phyloP scores from a whole-genome alignment of 2,329 filamentous ascomycete species.

The Apiospora sp. region DNA sequence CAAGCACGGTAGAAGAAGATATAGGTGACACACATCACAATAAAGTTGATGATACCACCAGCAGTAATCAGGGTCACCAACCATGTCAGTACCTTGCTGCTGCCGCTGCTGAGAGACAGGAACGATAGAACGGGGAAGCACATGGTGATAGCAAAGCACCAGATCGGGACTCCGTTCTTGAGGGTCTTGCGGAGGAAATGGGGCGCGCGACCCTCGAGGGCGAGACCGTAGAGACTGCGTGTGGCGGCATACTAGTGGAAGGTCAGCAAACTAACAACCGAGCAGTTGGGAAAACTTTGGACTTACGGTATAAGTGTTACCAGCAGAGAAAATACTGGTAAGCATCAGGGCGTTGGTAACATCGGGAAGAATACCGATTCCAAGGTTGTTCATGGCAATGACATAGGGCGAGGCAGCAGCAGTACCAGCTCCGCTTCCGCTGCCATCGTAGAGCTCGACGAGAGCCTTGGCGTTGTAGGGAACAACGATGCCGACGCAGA shows the following conservation, averaged over 20 bases:
- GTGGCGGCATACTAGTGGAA: slow-evolving; percentile 57
- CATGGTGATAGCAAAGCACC: slow-evolving; percentile 63
- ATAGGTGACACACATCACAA: slow-evolving; percentile 53
- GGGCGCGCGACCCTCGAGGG: slow-evolving; percentile 60
- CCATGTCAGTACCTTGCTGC: slow-evolving; percentile 28
- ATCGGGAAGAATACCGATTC: slow-evolving; percentile 59
- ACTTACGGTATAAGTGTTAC: slow-evolving; percentile 59
- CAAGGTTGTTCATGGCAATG: slow-evolving; percentile 61
- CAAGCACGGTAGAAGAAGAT: slow-evolving; percentile 62
- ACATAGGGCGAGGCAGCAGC: slow-evolving; percentile 62
- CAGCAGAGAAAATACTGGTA: slow-evolving; percentile 63
- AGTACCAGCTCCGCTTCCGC: slow-evolving; percentile 25
- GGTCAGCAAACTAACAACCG: slow-evolving; percentile 19
- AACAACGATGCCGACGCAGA: slow-evolving; percentile 68
- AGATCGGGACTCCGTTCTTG: slow-evolving; percentile 65
- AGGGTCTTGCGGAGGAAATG: slow-evolving; percentile 59
- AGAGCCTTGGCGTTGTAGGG: slow-evolving; percentile 67
- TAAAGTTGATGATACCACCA: slow-evolving; percentile 32
- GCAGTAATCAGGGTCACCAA: slow-evolving; percentile 32
- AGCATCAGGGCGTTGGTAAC: slow-evolving; percentile 67
- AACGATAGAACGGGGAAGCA: slow-evolving; percentile 68
- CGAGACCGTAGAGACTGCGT: slow-evolving; percentile 63
- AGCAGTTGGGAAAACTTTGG: not conserved
- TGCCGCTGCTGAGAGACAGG: slow-evolving; percentile 42
- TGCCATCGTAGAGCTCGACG: slow-evolving; percentile 45